Evolutionary conservation across 495 filamentous ascomycete species (phyloP).

Genomic region (Podospora comata): DNA sequence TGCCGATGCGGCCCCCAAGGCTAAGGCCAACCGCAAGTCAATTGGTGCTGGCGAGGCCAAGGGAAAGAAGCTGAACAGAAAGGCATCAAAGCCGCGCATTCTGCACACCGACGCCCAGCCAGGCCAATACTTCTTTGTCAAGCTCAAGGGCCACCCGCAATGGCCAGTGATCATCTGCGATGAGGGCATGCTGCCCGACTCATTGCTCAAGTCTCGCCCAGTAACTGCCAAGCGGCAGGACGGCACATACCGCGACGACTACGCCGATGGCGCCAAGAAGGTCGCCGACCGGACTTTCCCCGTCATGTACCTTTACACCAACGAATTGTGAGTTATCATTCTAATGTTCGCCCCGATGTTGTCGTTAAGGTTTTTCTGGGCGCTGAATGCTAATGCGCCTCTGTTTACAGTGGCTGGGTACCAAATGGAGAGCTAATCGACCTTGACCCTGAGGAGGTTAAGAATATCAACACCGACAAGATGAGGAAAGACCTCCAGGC

Average conservation of each 20-base stretch:
- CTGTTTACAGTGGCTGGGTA: constrained; percentile 68
- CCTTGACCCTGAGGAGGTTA: constrained; percentile 65
- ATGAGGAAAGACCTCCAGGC: constrained; percentile 71
- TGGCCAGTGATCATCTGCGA: constrained; percentile 91
- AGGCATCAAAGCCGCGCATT: constrained; percentile 70
- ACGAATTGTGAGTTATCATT: constrained; percentile 78
- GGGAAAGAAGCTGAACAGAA: constrained; percentile 77
- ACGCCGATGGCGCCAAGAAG: constrained; percentile 77
- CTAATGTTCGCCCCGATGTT: background rate
- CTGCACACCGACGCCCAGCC: constrained; percentile 74
- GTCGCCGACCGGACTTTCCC: constrained; percentile 80
- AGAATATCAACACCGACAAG: constrained; percentile 59
- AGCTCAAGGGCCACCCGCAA: constrained; percentile 82
- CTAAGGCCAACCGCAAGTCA: constrained; percentile 60
- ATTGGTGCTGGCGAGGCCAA: constrained; percentile 61
- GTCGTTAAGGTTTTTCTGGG: background rate
- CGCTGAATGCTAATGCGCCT: constrained; percentile 20
- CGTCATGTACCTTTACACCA: constrained; percentile 89
- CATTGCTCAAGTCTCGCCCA: constrained; percentile 66
- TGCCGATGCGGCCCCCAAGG: constrained; percentile 38
- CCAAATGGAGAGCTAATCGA: constrained; percentile 73
- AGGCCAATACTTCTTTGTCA: constrained; percentile 80
- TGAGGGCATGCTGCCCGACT: constrained; percentile 81
- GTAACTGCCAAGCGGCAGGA: constrained; percentile 76
- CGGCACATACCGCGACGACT: constrained; percentile 80